Base-by-base conservation (phyloP, 2,329 filamentous ascomycete species). In the Taxawa tesnikishii region DNA sequence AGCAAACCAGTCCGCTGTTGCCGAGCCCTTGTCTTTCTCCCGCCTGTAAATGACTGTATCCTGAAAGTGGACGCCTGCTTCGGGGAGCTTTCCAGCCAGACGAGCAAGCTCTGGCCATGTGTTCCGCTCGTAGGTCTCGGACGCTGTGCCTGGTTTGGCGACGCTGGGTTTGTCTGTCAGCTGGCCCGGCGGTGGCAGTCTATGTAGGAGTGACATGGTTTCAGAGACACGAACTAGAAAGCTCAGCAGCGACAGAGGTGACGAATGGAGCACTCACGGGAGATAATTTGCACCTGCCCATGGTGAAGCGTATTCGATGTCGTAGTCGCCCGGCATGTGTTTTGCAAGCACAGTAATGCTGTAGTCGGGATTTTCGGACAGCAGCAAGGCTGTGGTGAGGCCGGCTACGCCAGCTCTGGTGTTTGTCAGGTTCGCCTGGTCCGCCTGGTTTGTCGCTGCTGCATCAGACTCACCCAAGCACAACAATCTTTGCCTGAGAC, bases 261-360 rank as follows among this genome's bases (percentile, higher is more conserved):
- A 23, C 19, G 19, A 23, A 23, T 8, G n/a, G 8, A n/a, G 19
- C 19, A 37, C 40, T 11, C 19, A 43, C 41, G 80, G 83, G 38
- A 79, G 54, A 48, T 75, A 77, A 49, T 90, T 88, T 39, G 83
- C 84, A 10, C 84, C 84, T 3, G 84, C 84, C 80, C 83, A 92
- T 1, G 83, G 84, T 5, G 83, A 92, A 1, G 83, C 78, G 54
- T 94, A 94, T 63, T 92, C 80, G 43, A 87, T 79, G 43, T 88
- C 81, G 55, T 88, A 90, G 60, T 94, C 87, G 21, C 87, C 87
- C 0, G 87, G 87, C 79, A 94, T 90, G 52, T 93, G 81, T 50
- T 88, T 92, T 4, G 83, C 79, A 18, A 84, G 63, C 21, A 92
- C 64, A 0, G 81, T 85, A 41, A 92, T 58, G 15, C 63, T 60